phyloP scores from a whole-genome alignment of 2,329 filamentous ascomycete genomes.

The Botryotinia calthae region DNA sequence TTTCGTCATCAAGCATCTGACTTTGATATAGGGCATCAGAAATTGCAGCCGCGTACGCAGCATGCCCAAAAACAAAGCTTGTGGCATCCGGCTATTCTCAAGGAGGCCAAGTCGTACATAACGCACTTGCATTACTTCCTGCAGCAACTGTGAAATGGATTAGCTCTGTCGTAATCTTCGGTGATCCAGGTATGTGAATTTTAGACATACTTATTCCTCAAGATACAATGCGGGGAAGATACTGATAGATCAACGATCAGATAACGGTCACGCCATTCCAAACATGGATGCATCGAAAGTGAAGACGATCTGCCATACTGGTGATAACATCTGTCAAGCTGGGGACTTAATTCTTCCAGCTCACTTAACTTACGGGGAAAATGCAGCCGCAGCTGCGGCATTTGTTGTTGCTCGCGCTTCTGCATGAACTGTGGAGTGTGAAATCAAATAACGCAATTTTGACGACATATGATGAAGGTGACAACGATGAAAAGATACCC shows the following conservation, averaged over 20 bases:
- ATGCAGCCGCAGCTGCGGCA: conserved; percentile 41
- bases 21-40: conserved; percentile 30
- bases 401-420: conserved; percentile 35
- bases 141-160: conserved; percentile 37
- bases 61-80: conserved; percentile 43
- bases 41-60: conserved; percentile 37
- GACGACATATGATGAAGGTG: conserved; percentile 9
- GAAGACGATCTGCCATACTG: conserved; percentile 48
- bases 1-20: conserved; percentile 9
- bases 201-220: not conserved
- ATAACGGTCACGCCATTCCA: conserved; percentile 28
- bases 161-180: conserved; percentile 44
- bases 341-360: conserved; percentile 43
- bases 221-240: not conserved
- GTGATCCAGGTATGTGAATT: conserved; percentile 41
- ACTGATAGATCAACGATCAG: conserved; percentile 15
- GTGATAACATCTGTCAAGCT: conserved; percentile 51
- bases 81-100: conserved; percentile 44
- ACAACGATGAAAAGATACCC: not conserved
- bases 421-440: not conserved
- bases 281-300: conserved; percentile 34
- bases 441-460: conserved; percentile 1
- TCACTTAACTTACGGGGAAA: conserved; percentile 43
- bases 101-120: conserved; percentile 47
- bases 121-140: conserved; percentile 40